Evolutionary conservation across 495 filamentous ascomycete species (phyloP).

Genomic region (Amphirosellinia nigrospora): DNA sequence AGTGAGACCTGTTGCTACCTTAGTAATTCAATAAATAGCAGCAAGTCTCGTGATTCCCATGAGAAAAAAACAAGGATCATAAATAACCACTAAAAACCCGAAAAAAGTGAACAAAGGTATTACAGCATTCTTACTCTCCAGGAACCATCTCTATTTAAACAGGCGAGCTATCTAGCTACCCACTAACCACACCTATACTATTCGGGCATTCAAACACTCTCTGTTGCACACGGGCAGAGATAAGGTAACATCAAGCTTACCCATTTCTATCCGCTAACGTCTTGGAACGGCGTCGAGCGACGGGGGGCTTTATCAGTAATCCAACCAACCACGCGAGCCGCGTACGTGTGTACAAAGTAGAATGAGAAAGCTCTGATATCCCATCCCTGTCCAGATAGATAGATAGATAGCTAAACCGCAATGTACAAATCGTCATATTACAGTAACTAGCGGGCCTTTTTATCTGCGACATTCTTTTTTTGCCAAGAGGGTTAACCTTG

Average conservation of each 20-base stretch:
- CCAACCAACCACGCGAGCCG: slow-evolving; percentile 1
- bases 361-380: not conserved
- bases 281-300: slow-evolving; percentile 2
- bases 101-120: not conserved
- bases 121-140: not conserved
- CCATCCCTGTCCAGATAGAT: not conserved
- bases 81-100: not conserved
- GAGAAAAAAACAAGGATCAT: not conserved
- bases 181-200: not conserved
- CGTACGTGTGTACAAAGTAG: not conserved
- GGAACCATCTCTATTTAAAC: not conserved
- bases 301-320: slow-evolving; percentile 6
- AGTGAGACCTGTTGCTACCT: too few relatives aligned
- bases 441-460: not conserved
- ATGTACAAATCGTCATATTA: slow-evolving; percentile 8
- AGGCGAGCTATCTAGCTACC: not conserved
- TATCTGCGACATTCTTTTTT: too few relatives aligned
- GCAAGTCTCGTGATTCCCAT: not conserved
- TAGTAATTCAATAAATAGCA: not conserved
- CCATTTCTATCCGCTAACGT: not conserved
- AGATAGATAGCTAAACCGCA: not conserved
- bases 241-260: slow-evolving; percentile 9
- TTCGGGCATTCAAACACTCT: not conserved
- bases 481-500: too few relatives aligned
- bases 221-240: not conserved